A percentile compares a stretch with the other conserved stretches of the same genome.
These are phyloP conservation scores for Gossypium stocksii DNA, from an alignment of 345 rosid genomes.

Conservation along the genomic window DNA sequence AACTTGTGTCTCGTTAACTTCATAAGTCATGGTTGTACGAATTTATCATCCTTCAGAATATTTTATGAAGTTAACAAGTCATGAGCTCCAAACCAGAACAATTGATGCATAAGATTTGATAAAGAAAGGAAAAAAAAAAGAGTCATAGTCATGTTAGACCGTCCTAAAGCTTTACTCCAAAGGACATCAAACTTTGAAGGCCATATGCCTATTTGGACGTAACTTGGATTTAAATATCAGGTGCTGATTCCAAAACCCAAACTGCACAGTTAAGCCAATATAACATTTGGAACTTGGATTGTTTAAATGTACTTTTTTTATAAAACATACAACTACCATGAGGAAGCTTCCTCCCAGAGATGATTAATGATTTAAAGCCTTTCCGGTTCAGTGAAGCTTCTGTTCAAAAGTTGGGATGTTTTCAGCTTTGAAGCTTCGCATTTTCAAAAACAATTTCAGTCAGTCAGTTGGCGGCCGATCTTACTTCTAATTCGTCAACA, in stretches of 20 bases:
- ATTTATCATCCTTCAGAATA: not conserved
- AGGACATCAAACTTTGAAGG: not conserved
- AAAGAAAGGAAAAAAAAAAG: not conserved
- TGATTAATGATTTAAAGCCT: not conserved
- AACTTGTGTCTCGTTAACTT: not conserved
- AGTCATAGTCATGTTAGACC: not conserved
- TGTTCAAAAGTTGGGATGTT: not conserved
- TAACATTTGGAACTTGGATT: not conserved
- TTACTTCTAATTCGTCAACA: not conserved
- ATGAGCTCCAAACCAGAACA: not conserved
- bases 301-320: not conserved
- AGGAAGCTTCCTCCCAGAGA: not conserved
- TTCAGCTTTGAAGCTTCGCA: not conserved
- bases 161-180: not conserved
- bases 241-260: not conserved
- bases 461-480: not conserved
- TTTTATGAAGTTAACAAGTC: not conserved
- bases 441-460: not conserved
- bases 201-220: not conserved
- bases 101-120: not conserved
- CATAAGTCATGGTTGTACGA: not conserved
- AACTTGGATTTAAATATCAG: not conserved
- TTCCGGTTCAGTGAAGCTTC: not conserved
- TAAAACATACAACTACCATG: not conserved
- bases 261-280: not conserved